Conservation (phyloP, 768 basidiomycete genomes). For the Rhizopogon vinicolor region DNA sequence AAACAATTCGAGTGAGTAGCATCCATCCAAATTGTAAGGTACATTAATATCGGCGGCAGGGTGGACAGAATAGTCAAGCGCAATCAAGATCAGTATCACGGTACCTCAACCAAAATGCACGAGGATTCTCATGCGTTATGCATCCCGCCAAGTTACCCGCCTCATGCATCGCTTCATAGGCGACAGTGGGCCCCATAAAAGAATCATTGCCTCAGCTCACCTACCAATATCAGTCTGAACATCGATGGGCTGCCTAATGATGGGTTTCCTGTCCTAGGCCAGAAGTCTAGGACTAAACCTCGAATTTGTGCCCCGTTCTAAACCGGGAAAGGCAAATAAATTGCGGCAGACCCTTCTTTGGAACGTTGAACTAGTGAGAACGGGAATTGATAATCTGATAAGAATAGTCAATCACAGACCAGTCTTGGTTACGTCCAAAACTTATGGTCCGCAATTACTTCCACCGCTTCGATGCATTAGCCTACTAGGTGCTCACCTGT, state of each 20-base stretch:
- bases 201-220: no score
- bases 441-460: neutral
- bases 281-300: neutral
- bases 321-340: neutral
- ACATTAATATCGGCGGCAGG: neutral
- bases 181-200: no score
- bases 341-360: neutral
- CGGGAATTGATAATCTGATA: neutral
- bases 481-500: neutral
- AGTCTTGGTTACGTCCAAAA: neutral
- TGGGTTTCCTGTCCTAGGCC: neutral
- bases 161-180: neutral
- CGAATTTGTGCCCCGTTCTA: neutral
- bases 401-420: neutral
- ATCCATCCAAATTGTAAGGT: neutral
- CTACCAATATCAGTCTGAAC: no score
- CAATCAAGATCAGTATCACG: neutral
- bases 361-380: neutral
- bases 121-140: neutral
- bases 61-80: neutral
- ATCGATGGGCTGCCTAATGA: neutral
- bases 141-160: neutral
- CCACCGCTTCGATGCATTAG: neutral
- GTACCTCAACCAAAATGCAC: neutral
- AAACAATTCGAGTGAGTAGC: neutral